Evolutionary conservation across 768 basidiomycete genomes (phyloP), one percentile per base, ranked within the genome.

Genomic region (Austroboletus festivus): DNA sequence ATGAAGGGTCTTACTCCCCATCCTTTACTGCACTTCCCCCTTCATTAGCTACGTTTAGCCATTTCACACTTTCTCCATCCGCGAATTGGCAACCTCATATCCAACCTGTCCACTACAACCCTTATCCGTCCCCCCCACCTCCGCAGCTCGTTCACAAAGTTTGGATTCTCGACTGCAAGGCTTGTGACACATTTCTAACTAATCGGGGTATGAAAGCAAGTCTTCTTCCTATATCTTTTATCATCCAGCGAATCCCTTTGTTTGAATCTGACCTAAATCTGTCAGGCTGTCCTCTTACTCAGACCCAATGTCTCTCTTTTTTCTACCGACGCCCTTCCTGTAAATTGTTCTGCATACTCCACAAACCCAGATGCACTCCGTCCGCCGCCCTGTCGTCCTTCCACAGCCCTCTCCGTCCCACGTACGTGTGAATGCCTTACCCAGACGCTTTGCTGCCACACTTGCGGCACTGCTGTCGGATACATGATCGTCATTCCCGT

Each of bases 351-450:
- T 4, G 80, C 82, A 12, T 83, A 79, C 56, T 71, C 78, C 20
- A 65, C 79, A 28, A 74, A 69, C 51, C 73, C 72, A 20, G 73
- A 78, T 28, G 70, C 64, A 2, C 65, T 75, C 34, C 68, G 68
- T 4, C 71, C 71, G 20, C 60, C 70, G 7, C 61, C 69, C 30
- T 71, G 69, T 67, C 69, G 68, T 33, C 64, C 73, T 16, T 63
- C 68, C 42, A 59, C 67, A 18, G 54, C 54, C 20, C 53, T 67
- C 15, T 61, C 69, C 5, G 54, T 54, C 24, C 53, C 63, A 40
- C 79, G 88, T 35, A 89, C 89, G 9, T 93, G 90, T 66, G 87
- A 89, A 60, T 93, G 89, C 62, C 72, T 93, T 38, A 93, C 90
- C 3, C 86, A 89, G 64, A 83, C 83, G 0, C 73, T 93, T 19